Conservation (phyloP, 2,329 filamentous ascomycete genomes). For the Clonostachys sp. region DNA sequence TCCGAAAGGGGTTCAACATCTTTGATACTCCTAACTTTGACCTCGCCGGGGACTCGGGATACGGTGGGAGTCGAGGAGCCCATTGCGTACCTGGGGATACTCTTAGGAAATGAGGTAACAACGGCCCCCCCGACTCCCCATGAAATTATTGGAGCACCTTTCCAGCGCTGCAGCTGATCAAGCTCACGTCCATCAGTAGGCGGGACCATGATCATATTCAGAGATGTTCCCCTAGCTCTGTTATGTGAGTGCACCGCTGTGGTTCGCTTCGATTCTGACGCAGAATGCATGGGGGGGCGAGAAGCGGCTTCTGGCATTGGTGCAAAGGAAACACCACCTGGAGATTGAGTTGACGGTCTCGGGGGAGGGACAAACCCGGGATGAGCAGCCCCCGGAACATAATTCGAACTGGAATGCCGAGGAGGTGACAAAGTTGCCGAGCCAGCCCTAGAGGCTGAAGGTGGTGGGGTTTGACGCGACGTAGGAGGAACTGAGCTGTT, state of each 20-base stretch:
- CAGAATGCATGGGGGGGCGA: slow-evolving; percentile 21
- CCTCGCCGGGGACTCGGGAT: slow-evolving; percentile 75
- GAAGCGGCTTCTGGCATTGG: no score
- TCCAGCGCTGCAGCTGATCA: slow-evolving; percentile 86
- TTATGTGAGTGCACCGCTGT: slow-evolving; percentile 9
- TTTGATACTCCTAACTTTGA: slow-evolving; percentile 73
- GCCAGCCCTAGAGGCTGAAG: slow-evolving; percentile 25
- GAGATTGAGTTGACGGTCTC: slow-evolving; percentile 28
- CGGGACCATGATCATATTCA: slow-evolving; percentile 52
- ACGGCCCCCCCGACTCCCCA: slow-evolving; percentile 86
- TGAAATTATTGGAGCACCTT: slow-evolving; percentile 77
- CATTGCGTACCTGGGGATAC: slow-evolving; percentile 80
- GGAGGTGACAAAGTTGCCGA: slow-evolving; percentile 48
- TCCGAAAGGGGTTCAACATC: slow-evolving; percentile 69
- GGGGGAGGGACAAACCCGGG: slow-evolving; percentile 49
- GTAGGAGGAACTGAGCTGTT: slow-evolving; percentile 29
- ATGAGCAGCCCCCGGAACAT: slow-evolving; percentile 35
- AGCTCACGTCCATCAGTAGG: slow-evolving; percentile 63
- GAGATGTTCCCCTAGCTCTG: slow-evolving; percentile 46
- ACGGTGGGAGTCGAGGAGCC: slow-evolving; percentile 71
- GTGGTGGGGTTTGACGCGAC: slow-evolving; percentile 44
- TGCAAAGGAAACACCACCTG: no score
- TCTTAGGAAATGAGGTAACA: slow-evolving; percentile 82
- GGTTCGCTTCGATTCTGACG: slow-evolving; percentile 25
- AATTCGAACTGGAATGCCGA: slow-evolving; percentile 47